Evolutionary conservation across 2,329 filamentous ascomycete species (phyloP), one percentile per base, ranked within the genome.

Genomic region (Neonectria punicea): DNA sequence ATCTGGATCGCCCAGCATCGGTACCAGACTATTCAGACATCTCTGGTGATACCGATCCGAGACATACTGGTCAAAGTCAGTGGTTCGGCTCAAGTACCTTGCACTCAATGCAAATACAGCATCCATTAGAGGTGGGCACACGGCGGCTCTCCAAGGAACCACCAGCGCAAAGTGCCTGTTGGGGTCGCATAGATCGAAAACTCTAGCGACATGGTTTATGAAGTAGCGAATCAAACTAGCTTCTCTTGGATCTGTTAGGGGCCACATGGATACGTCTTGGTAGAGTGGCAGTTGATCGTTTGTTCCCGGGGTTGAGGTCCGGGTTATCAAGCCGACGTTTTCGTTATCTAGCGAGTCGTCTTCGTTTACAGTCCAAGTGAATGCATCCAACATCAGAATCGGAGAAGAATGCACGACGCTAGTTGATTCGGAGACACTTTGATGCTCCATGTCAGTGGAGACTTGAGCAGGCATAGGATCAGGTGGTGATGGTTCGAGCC

Each of bases 141-240:
- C n/a, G n/a, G n/a, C n/a, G n/a, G n/a, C n/a, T n/a, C n/a, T 80
- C n/a, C 44, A 57, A 5, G 62, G 57, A 5, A 61, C 62, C 25
- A 61, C 41, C 1, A 57, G 14, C 5, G 62, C 53, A 54, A 65
- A 65, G 18, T 65, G 57, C 18, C 16, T 49, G 4, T 65, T n/a
- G 3, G 57, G 62, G 16, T 61, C 62, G 32, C 62, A 65, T 6
- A 65, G n/a, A 18, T 61, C 62, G n/a, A 65, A 65, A 16, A 53
- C n/a, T 8, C 51, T 44, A 6, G 57, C 57, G 20, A 61, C 57
- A 22, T 53, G 22, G 28, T 65, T 28, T n/a, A 61, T 65, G 30
- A 56, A 65, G 14, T 65, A 61, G 20, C 51, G 44, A 7, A 65
- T 53, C 4, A 65, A 30, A 2, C 44, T 41, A 1, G 53, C 62